These are phyloP conservation scores for Ziziphus jujuba DNA, from an alignment of 306 rosid genomes.

Conservation along the genomic window DNA sequence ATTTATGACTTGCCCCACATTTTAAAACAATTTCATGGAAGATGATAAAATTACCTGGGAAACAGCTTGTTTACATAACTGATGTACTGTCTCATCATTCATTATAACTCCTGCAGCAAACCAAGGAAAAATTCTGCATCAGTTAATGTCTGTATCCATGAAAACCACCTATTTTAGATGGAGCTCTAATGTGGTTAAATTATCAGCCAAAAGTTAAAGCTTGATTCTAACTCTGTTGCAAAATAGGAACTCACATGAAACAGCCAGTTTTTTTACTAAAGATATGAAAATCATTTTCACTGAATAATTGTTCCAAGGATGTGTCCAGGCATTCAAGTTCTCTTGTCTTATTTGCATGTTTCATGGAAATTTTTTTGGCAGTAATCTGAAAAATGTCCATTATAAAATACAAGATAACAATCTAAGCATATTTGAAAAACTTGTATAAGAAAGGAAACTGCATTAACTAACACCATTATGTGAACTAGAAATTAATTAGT, in stretches of 20 bases:
- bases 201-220: not conserved
- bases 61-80: slow-evolving; percentile 90
- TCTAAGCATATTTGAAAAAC: too few relatives aligned
- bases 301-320: not conserved
- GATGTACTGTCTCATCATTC: slow-evolving; percentile 97
- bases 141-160: slow-evolving; percentile 16
- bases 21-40: slow-evolving; percentile 12
- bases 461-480: too few relatives aligned
- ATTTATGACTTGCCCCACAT: slow-evolving; percentile 2
- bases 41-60: slow-evolving; percentile 72
- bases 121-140: slow-evolving; percentile 26
- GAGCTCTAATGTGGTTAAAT: not conserved
- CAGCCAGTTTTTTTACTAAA: not conserved
- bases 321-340: not conserved
- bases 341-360: too few relatives aligned
- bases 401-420: too few relatives aligned
- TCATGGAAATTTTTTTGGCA: not conserved
- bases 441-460: too few relatives aligned
- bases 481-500: too few relatives aligned
- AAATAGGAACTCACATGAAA: not conserved
- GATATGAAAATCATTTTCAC: too few relatives aligned
- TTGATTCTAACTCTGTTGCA: not conserved
- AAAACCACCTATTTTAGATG: slow-evolving; percentile 21
- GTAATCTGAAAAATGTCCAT: not conserved
- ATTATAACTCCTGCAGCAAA: slow-evolving; percentile 76